Percentiles rank a stretch among this genome's conserved stretches.
Evolutionary conservation across 257 asterid species (phyloP).

Genomic region (Salvia miltiorrhiza): DNA sequence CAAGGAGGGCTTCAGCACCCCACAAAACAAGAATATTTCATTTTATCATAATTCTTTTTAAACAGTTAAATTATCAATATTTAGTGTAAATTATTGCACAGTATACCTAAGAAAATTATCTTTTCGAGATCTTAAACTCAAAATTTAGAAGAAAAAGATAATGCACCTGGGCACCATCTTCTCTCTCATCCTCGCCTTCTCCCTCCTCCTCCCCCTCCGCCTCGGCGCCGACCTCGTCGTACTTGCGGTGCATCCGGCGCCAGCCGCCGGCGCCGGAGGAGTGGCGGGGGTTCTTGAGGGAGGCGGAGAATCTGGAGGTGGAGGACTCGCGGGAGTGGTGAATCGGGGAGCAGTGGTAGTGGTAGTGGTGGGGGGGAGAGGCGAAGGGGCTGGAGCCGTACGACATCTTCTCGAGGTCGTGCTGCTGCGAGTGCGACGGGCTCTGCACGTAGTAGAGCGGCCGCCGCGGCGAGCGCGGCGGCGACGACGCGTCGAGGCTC

Average conservation of each 20-base stretch:
- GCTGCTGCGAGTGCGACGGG: conserved; percentile 74
- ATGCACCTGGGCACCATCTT: neutral
- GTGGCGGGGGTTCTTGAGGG: conserved; percentile 46
- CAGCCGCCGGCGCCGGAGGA: conserved; percentile 39
- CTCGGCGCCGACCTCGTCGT: conserved; percentile 28
- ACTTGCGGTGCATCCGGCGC: conserved; percentile 48
- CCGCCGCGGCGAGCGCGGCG: conserved; percentile 85
- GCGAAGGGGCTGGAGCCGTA: conserved; percentile 79
- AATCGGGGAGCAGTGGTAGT: conserved; percentile 86
- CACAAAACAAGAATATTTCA: no score
- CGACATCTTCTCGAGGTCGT: conserved; percentile 73
- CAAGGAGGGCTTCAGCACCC: no score
- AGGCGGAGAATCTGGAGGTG: conserved; percentile 73
- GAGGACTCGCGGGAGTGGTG: conserved; percentile 96
- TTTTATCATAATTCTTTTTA: no score
- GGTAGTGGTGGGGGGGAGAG: conserved; percentile 78
- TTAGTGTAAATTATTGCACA: no score
- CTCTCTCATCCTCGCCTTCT: conserved; percentile 16
- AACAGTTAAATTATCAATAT: no score
- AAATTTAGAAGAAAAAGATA: no score
- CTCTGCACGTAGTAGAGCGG: conserved; percentile 89
- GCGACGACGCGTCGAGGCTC: conserved; percentile 71
- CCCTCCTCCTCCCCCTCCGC: conserved; percentile 43
- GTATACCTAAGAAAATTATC: no score
- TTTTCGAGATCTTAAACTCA: no score